Base-by-base conservation (phyloP, 2,329 filamentous ascomycete species). In the Fusarium piperis region DNA sequence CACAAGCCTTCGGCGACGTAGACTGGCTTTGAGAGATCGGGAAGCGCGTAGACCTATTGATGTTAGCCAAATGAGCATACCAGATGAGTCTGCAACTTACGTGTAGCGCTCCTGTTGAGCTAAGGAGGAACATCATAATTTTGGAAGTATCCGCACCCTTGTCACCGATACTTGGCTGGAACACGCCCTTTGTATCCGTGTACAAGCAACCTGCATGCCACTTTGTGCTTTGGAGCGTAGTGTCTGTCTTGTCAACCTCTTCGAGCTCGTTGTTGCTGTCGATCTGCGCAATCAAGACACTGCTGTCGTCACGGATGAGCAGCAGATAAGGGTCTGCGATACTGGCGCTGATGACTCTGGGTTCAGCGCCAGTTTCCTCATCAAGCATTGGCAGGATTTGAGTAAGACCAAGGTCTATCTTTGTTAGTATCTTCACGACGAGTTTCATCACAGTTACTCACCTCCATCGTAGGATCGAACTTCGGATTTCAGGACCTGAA, bases 321-420 rank as follows among this genome's bases (percentile, higher is more conserved):
- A 97, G 84, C 13, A 99, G 81, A 77, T 94, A 98, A 0, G 94
- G 94, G 74, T 98, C 95, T 20, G 89, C 89, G 75, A 98, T 95
- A 78, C 93, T 97, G 38, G 93, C 92, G 76, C 90, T 92, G 51
- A 94, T 84, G 44, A 96, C 92, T 59, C 91, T 88, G 6, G 94
- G 91, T 76, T 97, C 94, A 20, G 89, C 91, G 13, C 93, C 94
- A 0, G 92, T 95, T 71, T 96, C 93, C 76, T 97, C 96, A 75
- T 98, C 96, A 68, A 94, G 89, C 88, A 98, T 94, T 1, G 95
- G 94, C 56, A 98, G 88, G 61, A 99, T 98, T 77, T 98, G 95
- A 51, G 92, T 91, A 59, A 99, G 87, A 12, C 92, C 93, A 65
- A 99, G 88, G 80, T 97, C 94, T 94, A 76, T n/a, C 9, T 0